Conservation (phyloP, 2,329 filamentous ascomycete species). For the Botryosphaeria agaves region DNA sequence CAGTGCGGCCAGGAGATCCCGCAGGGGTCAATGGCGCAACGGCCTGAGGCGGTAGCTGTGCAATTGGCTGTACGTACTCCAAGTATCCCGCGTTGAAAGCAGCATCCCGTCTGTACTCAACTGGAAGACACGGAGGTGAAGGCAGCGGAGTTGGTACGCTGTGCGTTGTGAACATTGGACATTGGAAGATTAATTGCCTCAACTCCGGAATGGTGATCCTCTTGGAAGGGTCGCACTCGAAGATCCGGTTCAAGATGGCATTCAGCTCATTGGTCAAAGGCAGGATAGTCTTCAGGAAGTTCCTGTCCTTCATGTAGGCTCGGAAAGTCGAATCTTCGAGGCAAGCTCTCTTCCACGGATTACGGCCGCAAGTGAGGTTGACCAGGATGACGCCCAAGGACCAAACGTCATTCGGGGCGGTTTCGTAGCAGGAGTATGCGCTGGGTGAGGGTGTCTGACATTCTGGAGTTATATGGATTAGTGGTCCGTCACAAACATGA, state of each 20-base stretch:
- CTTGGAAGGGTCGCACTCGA: conserved; percentile 67
- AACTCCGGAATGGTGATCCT: conserved; percentile 71
- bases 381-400: conserved; percentile 95
- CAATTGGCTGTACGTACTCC: background rate
- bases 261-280: conserved; percentile 83
- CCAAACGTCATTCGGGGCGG: conserved; percentile 94
- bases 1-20: background rate
- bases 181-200: conserved; percentile 56
- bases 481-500: no score
- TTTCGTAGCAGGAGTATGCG: conserved; percentile 64
- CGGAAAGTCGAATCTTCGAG: conserved; percentile 88
- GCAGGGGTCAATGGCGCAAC: background rate
- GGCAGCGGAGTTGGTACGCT: conserved; percentile 22
- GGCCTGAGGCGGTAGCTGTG: background rate
- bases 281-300: conserved; percentile 84
- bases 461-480: conserved; percentile 43
- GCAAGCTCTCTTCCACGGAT: conserved; percentile 96
- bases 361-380: conserved; percentile 93
- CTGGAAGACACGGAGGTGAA: conserved; percentile 25
- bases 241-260: conserved; percentile 70
- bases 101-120: conserved; percentile 14
- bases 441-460: conserved; percentile 64
- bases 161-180: conserved; percentile 51
- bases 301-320: conserved; percentile 67
- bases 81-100: background rate